Evolutionary conservation across 2,329 filamentous ascomycete species (phyloP), one percentile per base, ranked within the genome.

Genomic region (Claviceps pazoutovae): DNA sequence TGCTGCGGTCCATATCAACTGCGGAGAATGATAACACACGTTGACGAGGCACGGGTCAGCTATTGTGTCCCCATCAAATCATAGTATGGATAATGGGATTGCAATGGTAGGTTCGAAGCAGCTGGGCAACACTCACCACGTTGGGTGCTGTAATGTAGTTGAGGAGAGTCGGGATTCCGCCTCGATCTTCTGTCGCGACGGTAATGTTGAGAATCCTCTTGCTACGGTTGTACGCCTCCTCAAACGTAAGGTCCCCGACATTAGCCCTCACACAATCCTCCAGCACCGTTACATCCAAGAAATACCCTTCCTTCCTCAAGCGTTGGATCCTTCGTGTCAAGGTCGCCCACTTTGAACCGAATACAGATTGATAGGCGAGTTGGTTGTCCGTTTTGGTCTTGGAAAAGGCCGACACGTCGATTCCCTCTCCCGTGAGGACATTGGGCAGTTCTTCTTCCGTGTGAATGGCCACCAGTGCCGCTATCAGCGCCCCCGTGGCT

Each of bases 101-200:
- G 47, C 37, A 38, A 9, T 5, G 19, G 11, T 9, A 42, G 19
- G 1, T 16, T n/a, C 11, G 6, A 36, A 1, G 34, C 6, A 14
- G 26, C 26, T 21, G 6, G 42, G 21, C 21, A 45, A 26, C 17
- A 82, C 84, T 58, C 76, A 89, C 86, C 60, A 96, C 89, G 62
- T 96, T 91, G 3, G 91, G 91, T 2, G 91, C 87, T 1, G 90
- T 96, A 49, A 96, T 75, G 63, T 96, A 93, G 66, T 96, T 97
- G 37, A 97, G 76, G 36, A 96, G 70, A 46, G 85, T 89, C 2
- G 90, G 90, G 1, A 91, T 81, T 37, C 87, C 88, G 14, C 80
- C 82, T 55, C 83, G 80, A 5, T 80, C 81, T 21, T 81, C 82
- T 1, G 85, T 87, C 0, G 86, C 86, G 21, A 96, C 83, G 0